A percentile compares a stretch with the other conserved stretches of the same genome.
Conservation (phyloP, 2,329 filamentous ascomycete species). For the Calonectria crousiana region DNA sequence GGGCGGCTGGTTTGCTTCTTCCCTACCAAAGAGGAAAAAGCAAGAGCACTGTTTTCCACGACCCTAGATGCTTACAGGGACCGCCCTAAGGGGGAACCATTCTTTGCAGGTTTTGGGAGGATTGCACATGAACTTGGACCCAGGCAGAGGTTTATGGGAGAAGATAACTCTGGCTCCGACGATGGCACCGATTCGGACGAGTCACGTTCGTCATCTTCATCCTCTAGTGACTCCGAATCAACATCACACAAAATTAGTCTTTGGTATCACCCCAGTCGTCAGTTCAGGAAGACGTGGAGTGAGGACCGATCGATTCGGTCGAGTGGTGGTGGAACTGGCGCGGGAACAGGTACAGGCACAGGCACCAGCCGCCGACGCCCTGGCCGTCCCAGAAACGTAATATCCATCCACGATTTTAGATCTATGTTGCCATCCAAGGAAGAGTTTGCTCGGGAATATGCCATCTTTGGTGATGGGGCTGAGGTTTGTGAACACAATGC, state of each 20-base stretch:
- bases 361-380: slow-evolving; percentile 63
- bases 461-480: slow-evolving; percentile 85
- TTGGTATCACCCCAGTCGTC: slow-evolving; percentile 67
- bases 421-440: slow-evolving; percentile 82
- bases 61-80: slow-evolving; percentile 60
- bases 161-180: slow-evolving; percentile 65
- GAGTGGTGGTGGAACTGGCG: slow-evolving; percentile 69
- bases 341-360: slow-evolving; percentile 63
- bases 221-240: slow-evolving; percentile 71
- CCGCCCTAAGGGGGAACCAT: slow-evolving; percentile 65
- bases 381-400: slow-evolving; percentile 72
- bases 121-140: slow-evolving; percentile 64
- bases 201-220: slow-evolving; percentile 62
- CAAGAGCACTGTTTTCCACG: slow-evolving; percentile 62
- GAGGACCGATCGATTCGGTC: slow-evolving; percentile 69
- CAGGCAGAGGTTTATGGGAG: slow-evolving; percentile 59
- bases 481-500: slow-evolving; percentile 89
- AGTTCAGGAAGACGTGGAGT: slow-evolving; percentile 67
- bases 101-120: slow-evolving; percentile 69
- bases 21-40: slow-evolving; percentile 74
- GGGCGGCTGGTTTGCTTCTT: slow-evolving; percentile 77
- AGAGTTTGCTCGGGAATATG: slow-evolving; percentile 82
- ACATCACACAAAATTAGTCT: slow-evolving; percentile 71
- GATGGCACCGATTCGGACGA: slow-evolving; percentile 64
- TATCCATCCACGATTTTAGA: slow-evolving; percentile 80